Evolutionary conservation across 345 rosid genomes (phyloP).

Genomic region (Lumnitzera littorea): DNA sequence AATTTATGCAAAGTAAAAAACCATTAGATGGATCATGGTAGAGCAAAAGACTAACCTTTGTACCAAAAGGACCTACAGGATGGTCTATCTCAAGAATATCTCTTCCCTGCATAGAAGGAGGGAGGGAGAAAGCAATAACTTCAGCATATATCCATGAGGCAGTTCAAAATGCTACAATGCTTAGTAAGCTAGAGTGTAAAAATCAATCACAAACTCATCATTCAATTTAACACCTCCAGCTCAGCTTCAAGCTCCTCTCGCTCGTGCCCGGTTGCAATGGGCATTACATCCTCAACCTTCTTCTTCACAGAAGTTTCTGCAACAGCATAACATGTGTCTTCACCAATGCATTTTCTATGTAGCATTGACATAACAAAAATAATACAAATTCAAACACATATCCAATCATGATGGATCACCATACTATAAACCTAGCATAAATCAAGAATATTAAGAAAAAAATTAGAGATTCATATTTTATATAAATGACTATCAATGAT

Average conservation of each 20-base stretch:
- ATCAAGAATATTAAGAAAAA: too few species aligned
- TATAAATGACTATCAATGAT: too few species aligned
- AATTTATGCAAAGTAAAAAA: background rate
- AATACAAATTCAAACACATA: too few species aligned
- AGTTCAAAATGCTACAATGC: too few species aligned
- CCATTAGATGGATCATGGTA: background rate
- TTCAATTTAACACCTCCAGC: constrained; percentile 11
- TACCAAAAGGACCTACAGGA: constrained; percentile 88
- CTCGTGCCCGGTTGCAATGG: constrained; percentile 52
- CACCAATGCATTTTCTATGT: too few species aligned
- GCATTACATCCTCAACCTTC: constrained; percentile 42
- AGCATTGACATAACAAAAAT: too few species aligned
- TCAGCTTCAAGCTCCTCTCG: constrained; percentile 53
- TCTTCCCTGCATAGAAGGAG: constrained; percentile 44
- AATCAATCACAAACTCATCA: too few species aligned
- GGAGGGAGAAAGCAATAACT: constrained; percentile 3
- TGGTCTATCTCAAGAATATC: constrained; percentile 54
- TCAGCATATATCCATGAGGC: background rate
- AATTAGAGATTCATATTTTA: too few species aligned
- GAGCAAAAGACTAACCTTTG: constrained; percentile 50
- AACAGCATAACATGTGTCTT: background rate
- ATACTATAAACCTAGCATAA: too few species aligned
- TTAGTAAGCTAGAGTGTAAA: too few species aligned
- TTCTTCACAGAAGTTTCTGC: constrained; percentile 19
- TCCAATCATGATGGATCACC: too few species aligned